Evolutionary conservation across 1,284 basidiomycete genomes (phyloP), one percentile per base, ranked within the genome.

Genomic region (Naganishia liquefaciens): DNA sequence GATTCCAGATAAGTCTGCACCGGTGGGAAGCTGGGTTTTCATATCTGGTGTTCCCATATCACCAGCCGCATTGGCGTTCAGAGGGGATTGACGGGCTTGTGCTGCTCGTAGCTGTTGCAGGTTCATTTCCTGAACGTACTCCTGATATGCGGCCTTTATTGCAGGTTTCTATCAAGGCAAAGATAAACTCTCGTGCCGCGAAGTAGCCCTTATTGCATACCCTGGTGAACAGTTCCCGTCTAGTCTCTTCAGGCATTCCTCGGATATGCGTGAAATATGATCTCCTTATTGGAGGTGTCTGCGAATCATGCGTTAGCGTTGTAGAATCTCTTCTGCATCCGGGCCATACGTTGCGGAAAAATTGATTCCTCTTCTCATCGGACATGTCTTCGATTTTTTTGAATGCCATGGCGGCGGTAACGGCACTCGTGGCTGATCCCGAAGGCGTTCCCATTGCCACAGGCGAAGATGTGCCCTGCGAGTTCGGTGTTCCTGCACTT

Each of bases 231-330:
- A 66, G 53, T 21, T 60, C 64, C 28, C 64, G 21, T 44, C 53
- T 39, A 25, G 65, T 55, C 43, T 72, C 57, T 64, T 70, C 33
- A 61, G 65, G 47, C 44, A 68, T 62, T 66, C 44, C 49, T 69
- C 69, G 58, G 37, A 64, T 44, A 39, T 66, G 44, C 15, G 52
- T 60, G 30, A 68, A 70, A 69, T 68, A 76, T 5, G 74, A 53
- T 23, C 67, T 64, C 30, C 70, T 67, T n/a, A 74, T 68, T 37
- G 71, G 69, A 0, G 75, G 71, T 44, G 69, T 75, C 71, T 74
- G 46, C 13, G 15, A 19, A 39, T 6, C 47, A 4, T 4, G 25
- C 13, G 13, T 49, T 7, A 49, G 25, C 25, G 6, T 2, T 37
- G 33, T 10, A 37, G 33, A 7, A 37, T 37, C 33, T 7, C 33